Base-by-base conservation (phyloP, 2,329 filamentous ascomycete species). In the Neoscytalidium dimidiatum region DNA sequence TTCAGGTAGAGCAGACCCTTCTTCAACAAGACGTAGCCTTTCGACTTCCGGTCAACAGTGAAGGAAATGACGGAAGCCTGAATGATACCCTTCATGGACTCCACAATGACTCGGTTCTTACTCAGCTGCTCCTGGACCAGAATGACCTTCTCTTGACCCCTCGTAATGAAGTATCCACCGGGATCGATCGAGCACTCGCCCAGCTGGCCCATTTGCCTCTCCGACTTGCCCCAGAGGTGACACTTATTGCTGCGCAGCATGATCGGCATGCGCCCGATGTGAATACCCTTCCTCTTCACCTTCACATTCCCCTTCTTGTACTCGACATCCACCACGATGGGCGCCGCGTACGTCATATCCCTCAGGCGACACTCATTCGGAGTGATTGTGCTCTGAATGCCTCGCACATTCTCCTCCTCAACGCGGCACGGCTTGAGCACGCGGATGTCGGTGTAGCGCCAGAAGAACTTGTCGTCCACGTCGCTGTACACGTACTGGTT, bases 41-140 rank as follows among this genome's bases (percentile, higher is more conserved):
- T 99, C 11, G 95, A 97, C 78, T 98, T 97, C 72, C 96, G 88
- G 77, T 98, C 95, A 78, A 97, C 93, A 1, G 96, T 98, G 31
- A 95, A 97, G 87, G 94, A 86, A 7, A 94, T 99, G 31, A 98
- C 95, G 1, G 95, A 98, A 41, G 96, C 95, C 70, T 94, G 92
- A 64, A 98, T 94, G 68, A 96, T 89, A 66, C 91, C 91, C 79
- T 97, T 98, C 81, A 96, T 96, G 64, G 92, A 90, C 79, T 99
- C 96, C 17, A 99, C 94, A 75, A 99, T 97, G 73, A 99, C 92
- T 82, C 95, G 89, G 79, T 99, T 99, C 85, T 99, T 99, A 85
- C 95, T 99, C 75, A 99, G 83, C 80, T 99, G 95, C 75, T 99
- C 96, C 78, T 99, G 95, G 14, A 99, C 96, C 48, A 99, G 82